Conservation (phyloP, 345 rosid species). For the Gossypium raimondii region DNA sequence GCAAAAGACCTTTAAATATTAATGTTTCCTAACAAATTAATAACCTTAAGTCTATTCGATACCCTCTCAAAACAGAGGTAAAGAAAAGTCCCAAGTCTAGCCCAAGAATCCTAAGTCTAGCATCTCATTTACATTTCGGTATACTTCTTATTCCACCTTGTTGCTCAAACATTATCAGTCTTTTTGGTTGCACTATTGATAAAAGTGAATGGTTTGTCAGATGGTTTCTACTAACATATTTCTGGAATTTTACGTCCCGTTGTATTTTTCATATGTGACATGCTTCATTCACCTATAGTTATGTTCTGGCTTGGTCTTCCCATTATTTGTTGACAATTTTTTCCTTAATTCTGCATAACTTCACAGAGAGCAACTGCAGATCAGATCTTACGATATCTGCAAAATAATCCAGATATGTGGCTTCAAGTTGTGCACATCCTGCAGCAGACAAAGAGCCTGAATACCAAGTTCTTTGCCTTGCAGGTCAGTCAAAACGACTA, state of each 20-base stretch:
- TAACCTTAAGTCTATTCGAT: neutral
- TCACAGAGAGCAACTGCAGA: conserved; percentile 88
- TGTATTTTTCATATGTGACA: neutral
- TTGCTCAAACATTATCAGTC: neutral
- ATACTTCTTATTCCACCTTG: neutral
- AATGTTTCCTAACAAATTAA: neutral
- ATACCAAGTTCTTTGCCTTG: conserved; percentile 93
- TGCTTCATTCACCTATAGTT: neutral
- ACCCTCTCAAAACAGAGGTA: neutral
- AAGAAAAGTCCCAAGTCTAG: neutral
- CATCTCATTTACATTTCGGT: neutral
- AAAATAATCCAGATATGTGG: conserved; percentile 93
- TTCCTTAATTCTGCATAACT: conserved; percentile 17
- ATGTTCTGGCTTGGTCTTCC: neutral
- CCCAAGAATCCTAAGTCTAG: neutral
- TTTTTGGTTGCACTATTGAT: neutral
- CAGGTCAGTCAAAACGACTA: conserved; percentile 48
- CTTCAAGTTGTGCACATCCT: conserved; percentile 94
- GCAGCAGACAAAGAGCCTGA: conserved; percentile 72
- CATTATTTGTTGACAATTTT: neutral
- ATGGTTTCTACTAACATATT: neutral
- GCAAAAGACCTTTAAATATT: neutral
- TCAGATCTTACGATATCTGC: conserved; percentile 89
- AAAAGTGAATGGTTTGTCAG: neutral
- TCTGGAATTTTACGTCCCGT: neutral